These are phyloP conservation scores for Pulveroboletus sp. DNA, from an alignment of 768 basidiomycete species.

Conservation along the genomic window DNA sequence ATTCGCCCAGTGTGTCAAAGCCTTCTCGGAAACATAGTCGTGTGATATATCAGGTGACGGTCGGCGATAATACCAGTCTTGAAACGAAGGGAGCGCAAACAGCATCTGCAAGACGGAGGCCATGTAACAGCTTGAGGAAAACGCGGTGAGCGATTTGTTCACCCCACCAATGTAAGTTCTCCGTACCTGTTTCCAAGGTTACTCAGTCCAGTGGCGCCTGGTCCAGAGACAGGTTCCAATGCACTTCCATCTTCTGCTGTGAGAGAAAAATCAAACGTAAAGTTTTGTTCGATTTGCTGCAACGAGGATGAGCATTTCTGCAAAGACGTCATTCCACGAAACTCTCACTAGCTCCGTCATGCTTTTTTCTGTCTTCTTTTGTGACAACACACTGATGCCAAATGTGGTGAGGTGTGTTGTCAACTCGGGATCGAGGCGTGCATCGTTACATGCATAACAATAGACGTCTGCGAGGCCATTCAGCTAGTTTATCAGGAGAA, in stretches of 20 bases:
- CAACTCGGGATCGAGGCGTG: conserved; percentile 72
- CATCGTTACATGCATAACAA: conserved; percentile 88
- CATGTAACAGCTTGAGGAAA: conserved; percentile 81
- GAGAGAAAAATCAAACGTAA: conserved; percentile 91
- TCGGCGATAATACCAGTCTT: conserved; percentile 56
- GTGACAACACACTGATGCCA: conserved; percentile 78
- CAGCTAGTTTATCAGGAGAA: neutral
- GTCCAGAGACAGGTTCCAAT: conserved; percentile 82
- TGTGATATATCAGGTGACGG: conserved; percentile 9
- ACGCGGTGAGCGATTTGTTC: neutral
- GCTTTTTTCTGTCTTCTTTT: conserved; percentile 91
- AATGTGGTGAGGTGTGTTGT: conserved; percentile 71
- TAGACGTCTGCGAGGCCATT: conserved; percentile 62
- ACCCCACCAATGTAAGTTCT: neutral
- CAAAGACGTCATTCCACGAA: neutral
- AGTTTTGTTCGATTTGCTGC: conserved; percentile 94
- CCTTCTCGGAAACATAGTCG: conserved; percentile 25
- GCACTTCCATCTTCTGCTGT: conserved; percentile 83
- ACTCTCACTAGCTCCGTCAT: conserved; percentile 85
- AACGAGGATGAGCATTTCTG: neutral
- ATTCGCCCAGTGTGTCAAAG: conserved; percentile 47
- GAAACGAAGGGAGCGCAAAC: conserved; percentile 78
- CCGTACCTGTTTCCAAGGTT: conserved; percentile 88
- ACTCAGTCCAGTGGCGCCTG: conserved; percentile 80
- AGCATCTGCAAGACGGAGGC: conserved; percentile 86